Percentiles rank a stretch among this genome's conserved stretches.
phyloP scores from a whole-genome alignment of 2,329 filamentous ascomycete genomes.

The Aspergillus tanneri region DNA sequence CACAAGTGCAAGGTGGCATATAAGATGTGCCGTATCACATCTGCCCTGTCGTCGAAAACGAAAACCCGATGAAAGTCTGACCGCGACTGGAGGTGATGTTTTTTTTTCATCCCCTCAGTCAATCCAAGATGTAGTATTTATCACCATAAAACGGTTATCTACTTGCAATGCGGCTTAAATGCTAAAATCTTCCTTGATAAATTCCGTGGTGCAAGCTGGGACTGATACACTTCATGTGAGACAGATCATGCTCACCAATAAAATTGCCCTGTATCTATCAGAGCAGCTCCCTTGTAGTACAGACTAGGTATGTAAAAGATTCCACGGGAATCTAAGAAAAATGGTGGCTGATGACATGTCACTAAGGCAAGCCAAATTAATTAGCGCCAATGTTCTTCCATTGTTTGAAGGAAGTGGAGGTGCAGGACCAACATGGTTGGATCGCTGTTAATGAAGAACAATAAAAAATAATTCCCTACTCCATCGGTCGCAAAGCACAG shows the following conservation, averaged over 20 bases:
- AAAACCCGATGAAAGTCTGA: conserved; percentile 3
- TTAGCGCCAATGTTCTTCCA: conserved; percentile 14
- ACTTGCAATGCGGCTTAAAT: conserved; percentile 10
- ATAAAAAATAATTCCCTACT: background rate
- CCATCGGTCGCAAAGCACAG: too few relatives aligned
- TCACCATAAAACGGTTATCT: conserved; percentile 5
- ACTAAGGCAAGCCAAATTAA: conserved; percentile 23
- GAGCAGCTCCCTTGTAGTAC: conserved; percentile 7
- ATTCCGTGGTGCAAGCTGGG: too few relatives aligned
- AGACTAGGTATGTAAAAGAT: too few relatives aligned
- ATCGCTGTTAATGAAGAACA: conserved; percentile 4
- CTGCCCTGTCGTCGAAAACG: conserved; percentile 9
- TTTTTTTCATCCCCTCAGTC: background rate
- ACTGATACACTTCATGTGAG: too few relatives aligned
- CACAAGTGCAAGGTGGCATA: conserved; percentile 2
- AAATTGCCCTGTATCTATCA: conserved; percentile 9
- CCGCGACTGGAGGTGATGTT: conserved; percentile 2
- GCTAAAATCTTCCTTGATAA: too few relatives aligned
- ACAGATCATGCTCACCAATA: conserved; percentile 6
- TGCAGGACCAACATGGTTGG: conserved; percentile 15
- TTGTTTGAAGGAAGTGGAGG: conserved; percentile 2
- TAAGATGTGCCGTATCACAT: conserved; percentile 15
- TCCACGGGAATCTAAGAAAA: conserved; percentile 11
- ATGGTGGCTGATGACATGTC: conserved; percentile 23
- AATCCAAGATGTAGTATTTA: background rate